Base-by-base conservation (phyloP, 495 filamentous ascomycete genomes). In the Aspergillus kassunensis region DNA sequence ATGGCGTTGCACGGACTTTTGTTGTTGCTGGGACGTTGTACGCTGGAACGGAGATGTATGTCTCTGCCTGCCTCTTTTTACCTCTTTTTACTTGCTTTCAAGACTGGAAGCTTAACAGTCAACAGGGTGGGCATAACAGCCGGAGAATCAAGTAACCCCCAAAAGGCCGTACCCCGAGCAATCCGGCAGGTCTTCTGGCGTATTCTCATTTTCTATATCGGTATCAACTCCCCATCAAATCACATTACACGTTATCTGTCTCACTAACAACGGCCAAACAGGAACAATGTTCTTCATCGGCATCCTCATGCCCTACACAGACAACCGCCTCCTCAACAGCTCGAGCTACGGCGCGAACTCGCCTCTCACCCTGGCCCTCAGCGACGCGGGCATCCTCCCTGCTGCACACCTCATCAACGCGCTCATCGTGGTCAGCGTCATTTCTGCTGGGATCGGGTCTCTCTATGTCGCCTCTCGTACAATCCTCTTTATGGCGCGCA, bases 321-420 rank as follows among this genome's bases (percentile, higher is more conserved):
- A 70, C 23, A 20, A 52, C 12, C 51, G 51, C 13, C 58, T 70
- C 9, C 46, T 57, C 13, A 62, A 70, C 57, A 55, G 61, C 49
- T 76, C 61, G 4, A 71, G 73, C 9, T 75, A 78, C 55, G 76
- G 76, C 18, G 73, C 82, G 49, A 84, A 82, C 31, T 90, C 87
- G 2, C 88, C 87, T 6, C 89, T 91, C 54, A 88, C 90, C 2
- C 73, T 91, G 19, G 84, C 87, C 9, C 81, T 87, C 45, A 66
- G 78, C 50, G 73, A 81, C 40, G 88, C 87, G 3, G 84, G 82
- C 3, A 78, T 78, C 58, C 75, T 86, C 53, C 86, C 87, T 56
- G 80, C 80, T 36, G 79, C 81, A 10, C 78, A 86, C 53, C 71
- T 89, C 4, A 85, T 89, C 76, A 89, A 89, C 57, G 84, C 78